A percentile compares a stretch with the other conserved stretches of the same genome.
Evolutionary conservation across 2,329 filamentous ascomycete species (phyloP).

Genomic region (Oidium heveae): DNA sequence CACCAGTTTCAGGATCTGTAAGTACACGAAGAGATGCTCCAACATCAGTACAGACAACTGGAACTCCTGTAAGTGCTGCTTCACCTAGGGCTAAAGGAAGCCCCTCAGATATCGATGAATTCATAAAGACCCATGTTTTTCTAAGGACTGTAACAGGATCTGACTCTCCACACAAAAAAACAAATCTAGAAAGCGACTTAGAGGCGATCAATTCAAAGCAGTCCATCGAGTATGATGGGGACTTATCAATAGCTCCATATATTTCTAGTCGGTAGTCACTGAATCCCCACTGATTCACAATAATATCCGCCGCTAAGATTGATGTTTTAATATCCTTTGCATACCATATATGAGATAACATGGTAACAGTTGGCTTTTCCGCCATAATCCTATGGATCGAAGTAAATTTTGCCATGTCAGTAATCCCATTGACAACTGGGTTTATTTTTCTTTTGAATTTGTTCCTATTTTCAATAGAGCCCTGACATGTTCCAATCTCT

Average conservation of each 20-base stretch:
- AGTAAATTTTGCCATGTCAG: constrained; percentile 29
- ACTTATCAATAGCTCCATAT: constrained; percentile 36
- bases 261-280: constrained; percentile 35
- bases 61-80: constrained; percentile 28
- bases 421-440: constrained; percentile 38
- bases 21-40: constrained; percentile 28
- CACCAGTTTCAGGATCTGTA: constrained; percentile 24
- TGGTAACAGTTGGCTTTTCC: constrained; percentile 33
- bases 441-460: constrained; percentile 29
- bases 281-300: constrained; percentile 41
- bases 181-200: constrained; percentile 9
- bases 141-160: constrained; percentile 18
- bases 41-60: constrained; percentile 30
- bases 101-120: constrained; percentile 29
- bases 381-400: constrained; percentile 33
- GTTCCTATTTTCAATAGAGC: constrained; percentile 28
- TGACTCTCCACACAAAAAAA: constrained; percentile 18
- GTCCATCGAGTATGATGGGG: constrained; percentile 34
- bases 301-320: constrained; percentile 35
- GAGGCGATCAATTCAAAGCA: constrained; percentile 19
- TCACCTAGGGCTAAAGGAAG: constrained; percentile 31
- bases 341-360: constrained; percentile 33
- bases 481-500: constrained; percentile 32
- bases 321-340: constrained; percentile 38
- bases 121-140: constrained; percentile 25